Evolutionary conservation across 1,284 basidiomycete genomes (phyloP).

Genomic region (Serendipita sp.): DNA sequence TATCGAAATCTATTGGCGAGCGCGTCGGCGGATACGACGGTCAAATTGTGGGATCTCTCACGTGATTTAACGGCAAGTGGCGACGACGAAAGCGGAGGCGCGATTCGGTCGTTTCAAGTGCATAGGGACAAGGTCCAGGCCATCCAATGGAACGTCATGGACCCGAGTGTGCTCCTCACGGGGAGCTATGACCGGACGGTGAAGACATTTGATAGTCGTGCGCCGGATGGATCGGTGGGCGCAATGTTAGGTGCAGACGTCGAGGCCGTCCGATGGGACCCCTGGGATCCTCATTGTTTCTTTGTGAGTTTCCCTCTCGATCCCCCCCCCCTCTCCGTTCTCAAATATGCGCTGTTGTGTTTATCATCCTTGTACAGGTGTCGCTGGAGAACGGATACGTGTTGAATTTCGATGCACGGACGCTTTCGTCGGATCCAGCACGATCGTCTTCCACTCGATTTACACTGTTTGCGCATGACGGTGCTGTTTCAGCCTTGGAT

Average conservation of each 20-base stretch:
- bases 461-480: conserved; percentile 88
- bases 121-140: conserved; percentile 97
- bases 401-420: conserved; percentile 81
- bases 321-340: conserved; percentile 6
- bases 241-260: conserved; percentile 79
- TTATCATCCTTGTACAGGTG: conserved; percentile 35
- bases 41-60: conserved; percentile 94
- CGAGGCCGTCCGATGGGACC: conserved; percentile 91
- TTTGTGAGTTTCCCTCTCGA: conserved; percentile 43
- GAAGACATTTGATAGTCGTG: conserved; percentile 81
- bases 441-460: conserved; percentile 58
- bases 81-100: conserved; percentile 29
- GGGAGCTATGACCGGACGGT: conserved; percentile 92
- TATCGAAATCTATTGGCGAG: conserved; percentile 86
- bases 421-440: conserved; percentile 51
- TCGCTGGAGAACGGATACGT: conserved; percentile 88
- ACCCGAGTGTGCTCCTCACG: conserved; percentile 79
- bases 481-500: conserved; percentile 84
- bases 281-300: conserved; percentile 78
- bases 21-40: conserved; percentile 85
- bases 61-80: conserved; percentile 41
- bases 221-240: conserved; percentile 65
- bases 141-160: conserved; percentile 86
- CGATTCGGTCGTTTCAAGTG: conserved; percentile 74
- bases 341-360: neutral